A percentile compares a stretch with the other conserved stretches of the same genome.
Conservation (phyloP, 768 basidiomycete genomes). For the Boletus speciosus region DNA sequence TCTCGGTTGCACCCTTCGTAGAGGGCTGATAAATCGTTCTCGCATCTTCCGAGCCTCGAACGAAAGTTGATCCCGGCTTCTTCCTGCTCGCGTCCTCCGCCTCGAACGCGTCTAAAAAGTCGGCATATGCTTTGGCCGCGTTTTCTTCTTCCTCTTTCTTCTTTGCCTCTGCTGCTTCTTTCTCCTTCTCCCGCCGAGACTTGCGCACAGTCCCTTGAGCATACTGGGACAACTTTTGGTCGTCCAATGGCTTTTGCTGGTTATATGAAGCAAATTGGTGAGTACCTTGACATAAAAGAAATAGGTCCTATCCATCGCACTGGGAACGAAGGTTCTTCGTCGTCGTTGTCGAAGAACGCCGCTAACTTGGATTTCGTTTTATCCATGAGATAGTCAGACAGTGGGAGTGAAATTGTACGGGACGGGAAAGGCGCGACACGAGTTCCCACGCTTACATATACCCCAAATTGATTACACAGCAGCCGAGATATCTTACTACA, state of each 20-base stretch:
- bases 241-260: conserved; percentile 84
- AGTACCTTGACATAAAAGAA: conserved; percentile 48
- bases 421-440: background rate
- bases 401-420: background rate
- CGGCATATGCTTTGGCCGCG: conserved; percentile 76
- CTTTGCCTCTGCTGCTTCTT: conserved; percentile 89
- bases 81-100: conserved; percentile 56
- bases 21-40: conserved; percentile 42
- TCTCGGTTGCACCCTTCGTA: conserved; percentile 28
- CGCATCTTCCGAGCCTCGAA: conserved; percentile 48
- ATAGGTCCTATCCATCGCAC: conserved; percentile 84
- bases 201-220: conserved; percentile 83
- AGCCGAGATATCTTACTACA: conserved; percentile 38
- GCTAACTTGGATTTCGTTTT: conserved; percentile 52
- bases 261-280: conserved; percentile 51
- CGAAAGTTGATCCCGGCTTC: conserved; percentile 55
- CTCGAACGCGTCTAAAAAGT: conserved; percentile 83
- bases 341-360: conserved; percentile 81
- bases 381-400: conserved; percentile 24
- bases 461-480: background rate
- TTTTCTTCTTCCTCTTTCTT: conserved; percentile 78
- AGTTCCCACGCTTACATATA: conserved; percentile 26
- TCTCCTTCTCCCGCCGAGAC: conserved; percentile 88
- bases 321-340: conserved; percentile 83
- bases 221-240: conserved; percentile 83